These are phyloP conservation scores for Saccharum officinarum DNA, from an alignment of 176 grass and related monocot genomes.

Conservation along the genomic window DNA sequence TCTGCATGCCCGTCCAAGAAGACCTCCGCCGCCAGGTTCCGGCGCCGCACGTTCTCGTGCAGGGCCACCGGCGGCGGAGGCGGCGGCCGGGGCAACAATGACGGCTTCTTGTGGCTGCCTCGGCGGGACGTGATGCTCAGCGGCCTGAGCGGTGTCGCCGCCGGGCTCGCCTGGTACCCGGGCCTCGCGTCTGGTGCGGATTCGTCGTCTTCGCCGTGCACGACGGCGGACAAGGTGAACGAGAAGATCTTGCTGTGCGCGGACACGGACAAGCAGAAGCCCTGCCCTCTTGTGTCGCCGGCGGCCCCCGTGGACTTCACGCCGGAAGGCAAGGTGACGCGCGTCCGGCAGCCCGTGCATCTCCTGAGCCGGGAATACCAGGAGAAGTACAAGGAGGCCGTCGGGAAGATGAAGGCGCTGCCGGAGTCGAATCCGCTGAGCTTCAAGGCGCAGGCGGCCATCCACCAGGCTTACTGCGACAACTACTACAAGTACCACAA, in stretches of 20 bases:
- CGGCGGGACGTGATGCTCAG: constrained; percentile 49
- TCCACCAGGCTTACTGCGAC: constrained; percentile 56
- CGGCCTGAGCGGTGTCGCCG: constrained; percentile 35
- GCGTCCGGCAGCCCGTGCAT: constrained; percentile 58
- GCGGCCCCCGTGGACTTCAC: constrained; percentile 38
- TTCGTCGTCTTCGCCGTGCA: neutral
- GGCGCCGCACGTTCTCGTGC: constrained; percentile 21
- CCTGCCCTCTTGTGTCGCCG: neutral
- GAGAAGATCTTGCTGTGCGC: neutral
- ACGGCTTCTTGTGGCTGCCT: neutral
- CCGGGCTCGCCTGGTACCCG: neutral
- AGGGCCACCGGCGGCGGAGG: neutral
- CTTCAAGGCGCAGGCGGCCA: constrained; percentile 48
- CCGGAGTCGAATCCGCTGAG: constrained; percentile 47
- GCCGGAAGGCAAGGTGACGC: neutral
- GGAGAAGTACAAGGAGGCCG: constrained; percentile 43
- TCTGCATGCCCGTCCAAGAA: too few relatives aligned
- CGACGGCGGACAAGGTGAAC: neutral
- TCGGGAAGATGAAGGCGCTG: constrained; percentile 42
- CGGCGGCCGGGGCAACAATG: neutral
- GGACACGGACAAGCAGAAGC: neutral
- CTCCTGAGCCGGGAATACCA: neutral
- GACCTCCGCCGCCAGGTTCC: too few relatives aligned
- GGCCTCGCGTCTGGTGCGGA: neutral
- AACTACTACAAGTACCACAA: constrained; percentile 28